Base-by-base conservation (phyloP, 2,329 filamentous ascomycete species). In the Calonectria henricotiae region DNA sequence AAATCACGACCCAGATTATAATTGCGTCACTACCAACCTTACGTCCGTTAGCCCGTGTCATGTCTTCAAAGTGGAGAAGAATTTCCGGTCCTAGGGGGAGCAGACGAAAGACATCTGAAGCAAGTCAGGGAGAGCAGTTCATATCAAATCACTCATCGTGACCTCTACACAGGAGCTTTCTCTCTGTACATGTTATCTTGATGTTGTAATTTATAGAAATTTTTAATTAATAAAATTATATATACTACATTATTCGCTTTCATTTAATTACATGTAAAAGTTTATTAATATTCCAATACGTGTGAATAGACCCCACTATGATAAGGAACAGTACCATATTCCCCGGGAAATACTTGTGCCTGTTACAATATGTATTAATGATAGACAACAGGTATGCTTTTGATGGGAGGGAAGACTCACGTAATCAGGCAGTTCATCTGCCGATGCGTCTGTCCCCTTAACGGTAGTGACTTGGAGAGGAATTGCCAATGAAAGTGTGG, bases 1-100 rank as follows among this genome's bases (percentile, higher is more conserved):
- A 63, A 63, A 49, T 63, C n/a, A 49, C 61, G 4, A 49, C 61
- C 1, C 61, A 63, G 13, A 63, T 63, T n/a, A 27, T 63, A 13
- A 49, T 63, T 6, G 61, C 37, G 2, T 47, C 61, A 5, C 44
- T 63, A 1, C 61, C 61, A 17, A 9, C 61, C 4, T 23, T 63
- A 2, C 30, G 43, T 4, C 61, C 61, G 4, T 12, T 49, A n/a
- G 30, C 49, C 17, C 41, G 41, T 15, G 9, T n/a, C 0, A 25
- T 47, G 41, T 15, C 43, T 20, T 46, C 41, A 37, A 60, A 17
- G 11, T 60, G 54, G 54, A 60, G 54, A 60, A 54, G 11, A 13
- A 12, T 37, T 4, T 35, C 49, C 4, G 11, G 2, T 0, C 13
- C 49, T 11, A 3, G 30, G 37, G 30, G 30, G 0, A 54, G 49